Percentiles rank a stretch among this genome's conserved stretches.
Evolutionary conservation across 176 grass and related monocot genomes (phyloP).

Genomic region (Ananas comosus): DNA sequence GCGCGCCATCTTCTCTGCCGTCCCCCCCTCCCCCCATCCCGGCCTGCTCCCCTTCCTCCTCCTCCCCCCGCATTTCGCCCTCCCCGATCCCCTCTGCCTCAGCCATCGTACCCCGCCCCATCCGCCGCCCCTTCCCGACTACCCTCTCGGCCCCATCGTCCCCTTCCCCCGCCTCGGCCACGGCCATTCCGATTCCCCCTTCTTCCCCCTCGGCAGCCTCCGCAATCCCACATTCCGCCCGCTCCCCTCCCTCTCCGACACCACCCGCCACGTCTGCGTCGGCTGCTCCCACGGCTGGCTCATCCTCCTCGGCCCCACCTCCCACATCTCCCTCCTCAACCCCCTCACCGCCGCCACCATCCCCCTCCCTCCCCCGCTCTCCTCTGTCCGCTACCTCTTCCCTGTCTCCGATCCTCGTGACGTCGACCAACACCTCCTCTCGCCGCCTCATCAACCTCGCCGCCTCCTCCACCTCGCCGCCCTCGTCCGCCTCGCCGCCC

Average conservation of each 20-base stretch:
- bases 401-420: no score
- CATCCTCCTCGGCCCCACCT: neutral
- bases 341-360: neutral
- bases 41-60: neutral
- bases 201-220: no score
- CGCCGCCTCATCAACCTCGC: no score
- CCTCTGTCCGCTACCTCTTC: no score
- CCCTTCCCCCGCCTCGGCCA: no score
- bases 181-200: no score
- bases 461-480: no score
- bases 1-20: neutral
- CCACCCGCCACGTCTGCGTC: neutral
- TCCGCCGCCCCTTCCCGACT: neutral
- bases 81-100: neutral
- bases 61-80: neutral
- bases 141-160: neutral
- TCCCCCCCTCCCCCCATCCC: neutral
- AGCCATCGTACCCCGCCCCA: no score
- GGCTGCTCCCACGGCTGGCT: constrained; percentile 1
- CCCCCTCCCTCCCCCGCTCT: neutral
- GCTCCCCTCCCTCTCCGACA: neutral
- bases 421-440: no score
- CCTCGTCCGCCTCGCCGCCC: no score
- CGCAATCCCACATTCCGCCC: no score
- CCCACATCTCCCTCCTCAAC: neutral